A percentile compares a stretch with the other conserved stretches of the same genome.
phyloP scores from a whole-genome alignment of 148 eudicot species.

The Rhododendron henanense region DNA sequence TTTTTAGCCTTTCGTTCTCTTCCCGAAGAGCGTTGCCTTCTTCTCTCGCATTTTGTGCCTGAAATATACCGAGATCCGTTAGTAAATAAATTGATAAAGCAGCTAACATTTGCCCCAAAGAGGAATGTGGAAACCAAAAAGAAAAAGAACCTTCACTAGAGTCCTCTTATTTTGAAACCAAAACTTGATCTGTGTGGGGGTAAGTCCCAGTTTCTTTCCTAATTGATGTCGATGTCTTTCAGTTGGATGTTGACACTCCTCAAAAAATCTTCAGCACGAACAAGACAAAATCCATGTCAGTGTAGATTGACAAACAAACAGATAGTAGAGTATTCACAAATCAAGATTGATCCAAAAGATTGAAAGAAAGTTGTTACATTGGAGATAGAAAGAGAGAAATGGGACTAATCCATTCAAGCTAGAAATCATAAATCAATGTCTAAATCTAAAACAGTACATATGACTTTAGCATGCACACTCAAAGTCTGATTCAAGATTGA shows the following conservation, averaged over 20 bases:
- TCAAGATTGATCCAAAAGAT: neutral
- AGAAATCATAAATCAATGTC: neutral
- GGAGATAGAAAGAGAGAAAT: neutral
- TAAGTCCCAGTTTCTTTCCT: constrained; percentile 16
- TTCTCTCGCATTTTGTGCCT: neutral
- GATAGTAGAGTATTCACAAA: neutral
- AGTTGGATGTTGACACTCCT: constrained; percentile 3
- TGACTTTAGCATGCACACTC: neutral
- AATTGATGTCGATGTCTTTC: constrained; percentile 12
- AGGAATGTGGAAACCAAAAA: neutral
- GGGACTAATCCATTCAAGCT: neutral
- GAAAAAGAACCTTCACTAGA: constrained; percentile 10
- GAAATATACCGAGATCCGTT: neutral
- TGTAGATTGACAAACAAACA: neutral
- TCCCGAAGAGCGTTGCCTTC: neutral
- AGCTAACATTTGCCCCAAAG: neutral
- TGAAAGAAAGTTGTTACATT: neutral
- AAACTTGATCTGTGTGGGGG: constrained; percentile 14
- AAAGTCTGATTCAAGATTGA: too few species aligned
- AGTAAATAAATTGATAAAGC: neutral
- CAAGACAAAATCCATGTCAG: neutral
- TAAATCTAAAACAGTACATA: neutral
- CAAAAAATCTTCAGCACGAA: constrained; percentile 6
- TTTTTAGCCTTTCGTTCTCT: neutral
- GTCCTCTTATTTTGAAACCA: constrained; percentile 20